A percentile compares a stretch with the other conserved stretches of the same genome.
Evolutionary conservation across 805 yeast genomes (phyloP).

Genomic region (Candida andamanensis): DNA sequence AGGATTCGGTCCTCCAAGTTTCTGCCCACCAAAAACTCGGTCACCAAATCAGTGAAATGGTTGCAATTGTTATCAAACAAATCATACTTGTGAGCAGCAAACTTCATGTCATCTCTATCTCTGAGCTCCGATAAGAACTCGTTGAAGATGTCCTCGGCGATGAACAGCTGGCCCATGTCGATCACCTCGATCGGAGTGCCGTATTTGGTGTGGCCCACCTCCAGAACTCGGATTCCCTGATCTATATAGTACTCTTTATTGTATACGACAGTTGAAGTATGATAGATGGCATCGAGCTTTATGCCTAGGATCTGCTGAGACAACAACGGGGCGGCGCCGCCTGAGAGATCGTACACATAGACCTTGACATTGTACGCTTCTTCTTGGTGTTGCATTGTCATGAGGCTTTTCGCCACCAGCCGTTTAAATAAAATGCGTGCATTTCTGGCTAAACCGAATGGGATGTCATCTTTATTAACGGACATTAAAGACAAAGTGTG

Average conservation of each 20-base stretch:
- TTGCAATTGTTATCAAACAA: constrained; percentile 63
- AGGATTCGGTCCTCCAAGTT: constrained; percentile 50
- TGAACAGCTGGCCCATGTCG: constrained; percentile 48
- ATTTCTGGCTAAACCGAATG: no score
- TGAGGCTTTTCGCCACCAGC: not conserved
- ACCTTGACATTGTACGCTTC: constrained; percentile 40
- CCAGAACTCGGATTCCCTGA: constrained; percentile 43
- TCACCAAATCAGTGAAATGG: constrained; percentile 55
- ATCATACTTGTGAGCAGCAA: constrained; percentile 46
- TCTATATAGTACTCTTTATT: constrained; percentile 57
- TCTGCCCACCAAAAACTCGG: constrained; percentile 54
- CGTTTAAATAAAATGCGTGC: no score
- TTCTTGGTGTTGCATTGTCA: constrained; percentile 13
- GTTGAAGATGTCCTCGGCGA: constrained; percentile 47
- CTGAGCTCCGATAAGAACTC: constrained; percentile 50
- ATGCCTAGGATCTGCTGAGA: constrained; percentile 49
- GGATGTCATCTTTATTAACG: no score
- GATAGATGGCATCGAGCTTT: constrained; percentile 61
- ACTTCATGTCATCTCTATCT: constrained; percentile 34
- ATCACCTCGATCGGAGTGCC: constrained; percentile 52
- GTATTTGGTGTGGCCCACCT: constrained; percentile 53
- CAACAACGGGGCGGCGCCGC: constrained; percentile 52
- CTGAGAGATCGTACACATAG: constrained; percentile 60
- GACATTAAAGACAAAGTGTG: constrained; percentile 41
- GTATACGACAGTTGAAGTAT: constrained; percentile 53